Evolutionary conservation across 2,329 filamentous ascomycete species (phyloP).

Genomic region (Fusarium tupiense): DNA sequence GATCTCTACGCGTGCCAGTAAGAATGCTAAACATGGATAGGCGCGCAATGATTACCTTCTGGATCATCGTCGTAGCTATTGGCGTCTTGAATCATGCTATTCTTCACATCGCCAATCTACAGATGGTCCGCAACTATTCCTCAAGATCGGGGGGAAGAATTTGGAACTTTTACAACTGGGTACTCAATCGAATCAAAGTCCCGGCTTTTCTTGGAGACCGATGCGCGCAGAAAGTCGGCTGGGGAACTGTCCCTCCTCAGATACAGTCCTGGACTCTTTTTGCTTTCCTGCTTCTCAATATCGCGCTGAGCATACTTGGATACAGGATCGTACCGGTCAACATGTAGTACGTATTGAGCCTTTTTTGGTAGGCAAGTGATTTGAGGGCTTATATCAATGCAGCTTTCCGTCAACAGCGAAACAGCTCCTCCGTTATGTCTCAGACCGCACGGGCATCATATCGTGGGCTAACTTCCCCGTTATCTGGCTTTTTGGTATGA

Average conservation of each 20-base stretch:
- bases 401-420: conserved; percentile 49
- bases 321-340: conserved; percentile 52
- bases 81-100: conserved; percentile 48
- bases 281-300: conserved; percentile 52
- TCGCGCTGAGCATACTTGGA: conserved; percentile 49
- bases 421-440: conserved; percentile 63
- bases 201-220: conserved; percentile 52
- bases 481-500: conserved; percentile 72
- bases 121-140: background rate
- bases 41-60: conserved; percentile 52
- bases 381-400: no score
- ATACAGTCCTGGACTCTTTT: conserved; percentile 55
- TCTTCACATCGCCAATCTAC: conserved; percentile 8
- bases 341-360: conserved; percentile 49
- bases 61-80: conserved; percentile 51
- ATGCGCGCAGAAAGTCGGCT: conserved; percentile 56
- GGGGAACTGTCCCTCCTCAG: conserved; percentile 56
- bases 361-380: no score
- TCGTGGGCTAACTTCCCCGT: conserved; percentile 71
- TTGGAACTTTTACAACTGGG: conserved; percentile 37
- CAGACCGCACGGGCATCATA: conserved; percentile 72
- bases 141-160: background rate
- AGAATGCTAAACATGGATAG: conserved; percentile 26
- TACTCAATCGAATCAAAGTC: conserved; percentile 48
- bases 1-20: fast-evolving